Evolutionary conservation across 1,284 basidiomycete genomes (phyloP), one percentile per base, ranked within the genome.

Genomic region (Prillingera fragicola): DNA sequence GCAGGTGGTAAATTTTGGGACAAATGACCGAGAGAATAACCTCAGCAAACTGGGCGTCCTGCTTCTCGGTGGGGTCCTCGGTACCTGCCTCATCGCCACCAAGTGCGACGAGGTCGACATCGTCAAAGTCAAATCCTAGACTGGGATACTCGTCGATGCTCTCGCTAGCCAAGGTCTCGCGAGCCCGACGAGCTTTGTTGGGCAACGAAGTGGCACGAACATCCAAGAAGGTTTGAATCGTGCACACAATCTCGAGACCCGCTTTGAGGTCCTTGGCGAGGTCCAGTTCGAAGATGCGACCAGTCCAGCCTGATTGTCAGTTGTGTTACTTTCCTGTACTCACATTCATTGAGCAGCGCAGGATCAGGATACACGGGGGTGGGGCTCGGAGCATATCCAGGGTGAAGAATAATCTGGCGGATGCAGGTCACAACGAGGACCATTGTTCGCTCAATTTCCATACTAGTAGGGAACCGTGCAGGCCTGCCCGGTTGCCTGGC

Each of bases 221-320:
- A 47, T 82, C 72, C 6, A 90, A 74, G 63, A 87, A 84, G 0
- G 77, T 75, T 43, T 82, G 78, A 2, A 87, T 74, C 18, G 82
- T 76, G 18, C 71, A 63, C 14, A 81, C 73, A 14, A 84, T 75
- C 59, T 84, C 80, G 5, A 73, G 58, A 2, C 79, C 77, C 1
- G 78, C 81, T 47, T 71, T 67, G 7, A 72, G 65, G 52, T 79
- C 77, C 23, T 74, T 68, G 1, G 73, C 69, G 10, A 77, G 62
- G 22, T 76, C 71, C 6, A 78, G 74, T n/a, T 77, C 73, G 45
- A 84, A 77, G 15, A 85, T 70, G 3, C 76, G 70, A 2, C 74
- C 73, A 0, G 82, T 77, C 82, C 84, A 85, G 31, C 78, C 83
- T 83, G 56, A 10, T 49, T 8, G 38, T 46, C 41, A 56, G 21